Evolutionary conservation across 305 asterid species (phyloP).

Genomic region (Fraxinus sp.): DNA sequence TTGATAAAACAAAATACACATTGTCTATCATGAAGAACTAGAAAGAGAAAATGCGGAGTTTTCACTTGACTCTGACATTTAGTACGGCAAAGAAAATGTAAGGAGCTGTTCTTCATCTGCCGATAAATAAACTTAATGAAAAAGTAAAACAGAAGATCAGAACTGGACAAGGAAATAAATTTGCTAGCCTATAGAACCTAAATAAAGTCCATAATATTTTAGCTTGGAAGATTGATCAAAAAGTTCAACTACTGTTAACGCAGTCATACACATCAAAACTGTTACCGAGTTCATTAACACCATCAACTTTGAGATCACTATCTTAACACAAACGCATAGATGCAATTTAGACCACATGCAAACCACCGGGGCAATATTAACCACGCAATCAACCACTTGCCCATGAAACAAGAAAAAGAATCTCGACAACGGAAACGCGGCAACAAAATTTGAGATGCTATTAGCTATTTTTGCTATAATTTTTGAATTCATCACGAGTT

Average conservation of each 20-base stretch:
- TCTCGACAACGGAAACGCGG: background rate
- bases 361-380: background rate
- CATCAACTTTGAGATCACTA: background rate
- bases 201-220: background rate
- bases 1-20: background rate
- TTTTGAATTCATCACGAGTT: background rate
- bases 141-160: background rate
- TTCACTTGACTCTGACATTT: background rate
- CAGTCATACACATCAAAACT: background rate
- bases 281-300: background rate
- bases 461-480: background rate
- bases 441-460: background rate
- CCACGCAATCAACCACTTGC: background rate
- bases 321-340: background rate
- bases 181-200: background rate
- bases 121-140: background rate
- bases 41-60: background rate
- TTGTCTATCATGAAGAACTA: background rate
- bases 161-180: background rate
- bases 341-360: background rate
- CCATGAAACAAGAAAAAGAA: background rate
- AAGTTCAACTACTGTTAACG: background rate
- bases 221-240: background rate
- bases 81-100: background rate
- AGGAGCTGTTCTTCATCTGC: background rate